Base-by-base conservation (phyloP, 352 stramenopile genomes). In the Porosira glacialis region DNA sequence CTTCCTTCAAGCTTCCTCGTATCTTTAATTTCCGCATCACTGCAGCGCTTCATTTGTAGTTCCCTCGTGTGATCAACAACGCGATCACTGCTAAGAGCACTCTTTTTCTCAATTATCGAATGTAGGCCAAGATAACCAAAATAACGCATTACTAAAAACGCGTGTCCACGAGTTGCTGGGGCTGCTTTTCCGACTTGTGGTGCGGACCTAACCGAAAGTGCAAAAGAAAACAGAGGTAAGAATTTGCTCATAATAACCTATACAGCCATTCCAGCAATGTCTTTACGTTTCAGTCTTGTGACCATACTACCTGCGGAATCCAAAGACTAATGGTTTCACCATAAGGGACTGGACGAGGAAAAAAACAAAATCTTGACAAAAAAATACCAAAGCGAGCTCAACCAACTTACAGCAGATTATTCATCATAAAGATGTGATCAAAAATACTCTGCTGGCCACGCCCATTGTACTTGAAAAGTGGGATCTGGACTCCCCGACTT, bases 121-220 rank as follows among this genome's bases (percentile, higher is more conserved):
- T 92, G 86, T 28, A 92, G 56, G 26, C 86, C 86, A 28, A 89
- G 70, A 73, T 88, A 91, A n/a, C 86, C 86, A 78, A 90, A 92
- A 61, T 91, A 89, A 45, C 86, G 76, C 78, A 89, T 90, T 4
- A 92, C 78, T 4, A 92, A 52, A 50, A 92, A 81, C 17, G 82
- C 86, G 56, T 81, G 80, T 4, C 83, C 84, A 28, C 78, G 70
- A 66, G 88, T 92, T 26, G 86, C 85, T 1, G 82, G 62, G 28
- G 71, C 70, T 52, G 78, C 75, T 50, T 79, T 83, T 7, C 51
- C 65, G 10, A 58, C 56, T 60, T 48, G 72, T 62, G 68, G 62
- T 49, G 74, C 65, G 3, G 66, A 61, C 41, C 70, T 78, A 27
- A 30, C 7, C 22, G n/a, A 51, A 33, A 6, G 30, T 50, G 30